Evolutionary conservation across 345 rosid species (phyloP).

Genomic region (Eucalyptus decipiens): DNA sequence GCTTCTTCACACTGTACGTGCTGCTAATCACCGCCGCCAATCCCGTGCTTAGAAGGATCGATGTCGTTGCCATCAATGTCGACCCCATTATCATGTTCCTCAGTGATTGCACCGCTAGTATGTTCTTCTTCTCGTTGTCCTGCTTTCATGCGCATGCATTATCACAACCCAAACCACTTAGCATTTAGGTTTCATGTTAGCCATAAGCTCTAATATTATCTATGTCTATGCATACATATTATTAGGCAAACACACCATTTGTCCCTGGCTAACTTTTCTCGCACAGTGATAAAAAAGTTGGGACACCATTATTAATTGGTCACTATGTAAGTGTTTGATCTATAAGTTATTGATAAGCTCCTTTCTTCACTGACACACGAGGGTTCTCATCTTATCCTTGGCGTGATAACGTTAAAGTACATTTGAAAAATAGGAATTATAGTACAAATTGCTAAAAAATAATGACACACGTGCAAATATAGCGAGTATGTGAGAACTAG

Average conservation of each 20-base stretch:
- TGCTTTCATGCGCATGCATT: neutral
- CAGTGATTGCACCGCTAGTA: conserved; percentile 74
- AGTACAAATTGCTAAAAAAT: neutral
- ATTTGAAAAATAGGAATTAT: neutral
- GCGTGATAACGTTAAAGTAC: neutral
- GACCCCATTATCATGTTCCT: conserved; percentile 95
- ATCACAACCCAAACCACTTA: neutral
- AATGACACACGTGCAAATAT: neutral
- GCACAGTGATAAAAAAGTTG: too few species aligned
- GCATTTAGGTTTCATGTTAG: neutral
- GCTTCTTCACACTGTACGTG: conserved; percentile 80
- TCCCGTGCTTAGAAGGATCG: conserved; percentile 73
- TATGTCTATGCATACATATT: neutral
- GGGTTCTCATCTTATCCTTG: neutral
- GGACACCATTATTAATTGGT: too few species aligned
- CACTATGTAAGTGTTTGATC: neutral
- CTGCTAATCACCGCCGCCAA: conserved; percentile 89
- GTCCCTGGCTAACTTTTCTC: neutral
- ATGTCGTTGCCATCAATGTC: conserved; percentile 91
- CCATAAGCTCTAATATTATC: neutral
- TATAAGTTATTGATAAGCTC: neutral
- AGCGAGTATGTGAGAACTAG: neutral
- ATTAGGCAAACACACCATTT: neutral
- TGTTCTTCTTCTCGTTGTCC: conserved; percentile 94
- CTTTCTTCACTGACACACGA: neutral